Base-by-base conservation (phyloP, 2,329 filamentous ascomycete genomes). In the Cordyceps cateniannulata region DNA sequence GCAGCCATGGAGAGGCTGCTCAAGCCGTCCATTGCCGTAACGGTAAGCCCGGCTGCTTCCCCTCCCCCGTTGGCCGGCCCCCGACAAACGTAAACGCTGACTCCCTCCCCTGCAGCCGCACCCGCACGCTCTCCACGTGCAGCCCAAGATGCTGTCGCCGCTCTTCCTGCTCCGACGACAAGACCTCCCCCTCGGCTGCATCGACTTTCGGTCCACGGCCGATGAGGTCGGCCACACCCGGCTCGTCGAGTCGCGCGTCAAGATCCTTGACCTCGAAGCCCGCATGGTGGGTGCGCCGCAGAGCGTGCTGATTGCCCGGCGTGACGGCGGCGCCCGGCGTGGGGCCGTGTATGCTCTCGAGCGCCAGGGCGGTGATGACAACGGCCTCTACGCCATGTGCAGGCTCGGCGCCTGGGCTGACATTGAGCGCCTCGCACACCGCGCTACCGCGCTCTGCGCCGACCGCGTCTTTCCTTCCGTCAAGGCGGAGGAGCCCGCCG, bases 361-460 rank as follows among this genome's bases (percentile, higher is more conserved):
- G 74, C 80, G 84, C 25, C 84, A 89, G 40, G 76, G 79, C 18
- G 72, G 6, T 35, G 29, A 40, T 14, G 38, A 79, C 18, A 72
- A 75, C 51, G 81, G 81, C 1, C 76, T 88, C 3, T 93, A 90
- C 70, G 82, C 84, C 12, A 70, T 91, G 27, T 92, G 87, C 71
- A 86, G 83, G 66, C 75, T 95, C 48, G 87, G 84, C 2, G 72
- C 76, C 22, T 90, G 88, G 87, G 79, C 89, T 24, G 81, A 86
- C 63, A 69, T 88, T 56, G 77, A 81, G 40, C 74, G 78, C 7
- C 74, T 92, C 29, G 73, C 74, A 25, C 69, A 72, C 12, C 71
- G 77, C 44, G 82, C 84, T 44, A 83, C 81, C 0, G 71, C 69
- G 4, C 54, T 72, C 29, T 72, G 67, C 49, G 67, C 63, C 25